phyloP scores from a whole-genome alignment of 2,329 filamentous ascomycete genomes.

The Venturia oleaginea region DNA sequence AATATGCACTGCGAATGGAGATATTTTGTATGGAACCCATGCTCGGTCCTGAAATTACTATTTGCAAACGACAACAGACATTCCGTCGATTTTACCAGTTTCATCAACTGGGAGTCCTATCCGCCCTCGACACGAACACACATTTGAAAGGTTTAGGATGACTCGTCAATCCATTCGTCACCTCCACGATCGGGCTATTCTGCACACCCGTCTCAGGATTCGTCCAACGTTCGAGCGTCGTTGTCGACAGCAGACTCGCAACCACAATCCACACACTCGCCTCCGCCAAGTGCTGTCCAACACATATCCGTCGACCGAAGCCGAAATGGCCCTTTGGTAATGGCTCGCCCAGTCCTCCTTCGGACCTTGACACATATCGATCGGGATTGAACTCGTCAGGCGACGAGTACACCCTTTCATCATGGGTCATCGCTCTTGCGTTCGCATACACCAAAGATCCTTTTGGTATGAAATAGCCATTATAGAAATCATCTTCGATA shows the following conservation, averaged over 20 bases:
- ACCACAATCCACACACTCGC: constrained; percentile 21
- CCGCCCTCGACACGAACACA: neutral
- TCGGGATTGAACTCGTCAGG: constrained; percentile 36
- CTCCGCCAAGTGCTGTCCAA: constrained; percentile 22
- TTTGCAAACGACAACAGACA: neutral
- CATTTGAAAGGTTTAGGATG: constrained; percentile 4
- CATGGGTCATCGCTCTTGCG: constrained; percentile 33
- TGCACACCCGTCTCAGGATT: neutral
- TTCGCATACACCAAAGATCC: constrained; percentile 28
- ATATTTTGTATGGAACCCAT: no score
- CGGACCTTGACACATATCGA: constrained; percentile 27
- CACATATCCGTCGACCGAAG: constrained; percentile 34
- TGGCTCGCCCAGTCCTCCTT: constrained; percentile 26
- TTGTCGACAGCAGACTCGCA: neutral
- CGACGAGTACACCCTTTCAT: constrained; percentile 28
- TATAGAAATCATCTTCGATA: constrained; percentile 27
- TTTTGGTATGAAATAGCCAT: constrained; percentile 34
- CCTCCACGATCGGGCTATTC: neutral
- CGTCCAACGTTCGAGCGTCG: neutral
- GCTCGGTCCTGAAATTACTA: no score
- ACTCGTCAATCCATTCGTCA: neutral
- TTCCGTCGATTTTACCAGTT: neutral
- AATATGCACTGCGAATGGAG: neutral
- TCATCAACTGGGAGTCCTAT: neutral
- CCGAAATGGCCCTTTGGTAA: constrained; percentile 31